Conservation (phyloP, 1,139 yeast genomes). For the Lizanozyma gosingica region DNA sequence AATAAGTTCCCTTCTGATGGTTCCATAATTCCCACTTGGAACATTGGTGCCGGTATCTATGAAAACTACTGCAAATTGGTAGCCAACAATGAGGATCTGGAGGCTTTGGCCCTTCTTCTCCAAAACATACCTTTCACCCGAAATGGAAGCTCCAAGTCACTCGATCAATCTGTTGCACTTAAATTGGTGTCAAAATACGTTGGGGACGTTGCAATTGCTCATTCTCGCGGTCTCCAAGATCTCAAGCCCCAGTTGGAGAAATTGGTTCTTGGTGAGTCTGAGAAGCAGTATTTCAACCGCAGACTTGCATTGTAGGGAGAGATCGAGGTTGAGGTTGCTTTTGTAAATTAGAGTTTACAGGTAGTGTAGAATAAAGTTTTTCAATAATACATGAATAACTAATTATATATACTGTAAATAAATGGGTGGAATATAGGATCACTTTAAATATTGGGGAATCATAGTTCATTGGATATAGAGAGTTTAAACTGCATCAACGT, state of each 20-base stretch:
- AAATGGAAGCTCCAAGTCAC: background rate
- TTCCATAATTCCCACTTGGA: slow-evolving; percentile 44
- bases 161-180: background rate
- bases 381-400: no score
- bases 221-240: background rate
- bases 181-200: background rate
- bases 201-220: background rate
- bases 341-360: no score
- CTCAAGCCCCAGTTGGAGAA: background rate
- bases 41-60: slow-evolving; percentile 51
- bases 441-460: no score
- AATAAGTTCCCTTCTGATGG: slow-evolving; percentile 38
- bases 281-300: background rate
- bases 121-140: background rate
- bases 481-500: no score
- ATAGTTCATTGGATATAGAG: no score
- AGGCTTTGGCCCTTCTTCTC: background rate
- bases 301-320: background rate
- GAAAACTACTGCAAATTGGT: slow-evolving; percentile 32
- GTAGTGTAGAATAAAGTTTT: no score
- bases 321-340: no score
- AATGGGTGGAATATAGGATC: no score
- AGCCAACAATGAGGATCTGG: slow-evolving; percentile 10
- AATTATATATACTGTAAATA: no score
- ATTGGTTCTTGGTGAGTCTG: background rate